Conservation (phyloP, 768 basidiomycete genomes). For the Fibroporia radiculosa region DNA sequence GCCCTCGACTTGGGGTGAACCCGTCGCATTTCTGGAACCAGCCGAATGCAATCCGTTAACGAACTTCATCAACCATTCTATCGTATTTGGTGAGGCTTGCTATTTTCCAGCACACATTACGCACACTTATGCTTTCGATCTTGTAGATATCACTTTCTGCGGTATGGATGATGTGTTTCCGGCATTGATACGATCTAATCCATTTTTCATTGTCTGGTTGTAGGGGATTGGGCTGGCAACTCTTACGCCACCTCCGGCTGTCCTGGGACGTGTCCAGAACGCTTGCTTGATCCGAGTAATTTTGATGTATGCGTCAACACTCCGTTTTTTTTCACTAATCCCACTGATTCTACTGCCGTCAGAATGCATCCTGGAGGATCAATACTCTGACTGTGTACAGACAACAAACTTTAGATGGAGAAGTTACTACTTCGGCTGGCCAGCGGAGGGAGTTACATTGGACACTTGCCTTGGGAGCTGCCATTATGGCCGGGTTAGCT, state of each 20-base stretch:
- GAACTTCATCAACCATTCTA: conserved; percentile 63
- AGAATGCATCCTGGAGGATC: conserved; percentile 81
- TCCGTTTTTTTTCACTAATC: neutral
- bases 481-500: neutral
- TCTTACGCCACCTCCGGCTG: conserved; percentile 68
- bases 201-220: conserved; percentile 8
- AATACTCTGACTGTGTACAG: conserved; percentile 72
- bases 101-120: neutral
- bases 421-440: conserved; percentile 16
- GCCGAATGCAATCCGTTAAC: conserved; percentile 46
- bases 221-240: conserved; percentile 82
- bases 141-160: conserved; percentile 73
- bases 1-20: conserved; percentile 61
- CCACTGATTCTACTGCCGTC: conserved; percentile 2
- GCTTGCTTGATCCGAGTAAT: conserved; percentile 59
- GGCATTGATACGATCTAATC: neutral
- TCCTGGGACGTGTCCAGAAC: conserved; percentile 62
- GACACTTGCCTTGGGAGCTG: neutral
- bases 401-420: conserved; percentile 40
- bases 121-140: conserved; percentile 14
- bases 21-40: conserved; percentile 53
- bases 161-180: conserved; percentile 31
- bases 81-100: conserved; percentile 57
- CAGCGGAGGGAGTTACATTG: conserved; percentile 4
- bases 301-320: conserved; percentile 48